Conservation (phyloP, 768 basidiomycete species). For the Hortiboletus flavorubellus region DNA sequence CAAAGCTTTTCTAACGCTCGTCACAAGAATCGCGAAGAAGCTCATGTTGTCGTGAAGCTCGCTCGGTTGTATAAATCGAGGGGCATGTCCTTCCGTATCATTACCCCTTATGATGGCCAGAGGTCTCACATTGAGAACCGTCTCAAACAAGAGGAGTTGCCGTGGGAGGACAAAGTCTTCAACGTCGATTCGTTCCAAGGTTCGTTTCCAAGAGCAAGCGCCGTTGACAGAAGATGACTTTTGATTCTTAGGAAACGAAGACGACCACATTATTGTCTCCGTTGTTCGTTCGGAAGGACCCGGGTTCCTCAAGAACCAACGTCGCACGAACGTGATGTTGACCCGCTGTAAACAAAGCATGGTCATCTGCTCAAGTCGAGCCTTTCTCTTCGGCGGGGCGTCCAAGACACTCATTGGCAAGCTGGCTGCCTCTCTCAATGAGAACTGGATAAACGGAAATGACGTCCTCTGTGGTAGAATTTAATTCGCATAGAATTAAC, state of each 20-base stretch:
- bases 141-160: constrained; percentile 46
- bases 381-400: constrained; percentile 19
- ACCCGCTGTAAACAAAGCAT: constrained; percentile 72
- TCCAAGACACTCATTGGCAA: constrained; percentile 24
- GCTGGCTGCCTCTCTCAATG: constrained; percentile 14
- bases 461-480: constrained; percentile 4
- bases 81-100: constrained; percentile 52
- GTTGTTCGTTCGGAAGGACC: constrained; percentile 53
- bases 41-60: constrained; percentile 48
- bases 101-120: constrained; percentile 81
- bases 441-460: constrained; percentile 17
- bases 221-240: constrained; percentile 12
- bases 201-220: constrained; percentile 25
- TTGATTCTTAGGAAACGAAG: constrained; percentile 64
- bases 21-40: constrained; percentile 58
- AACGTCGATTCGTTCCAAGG: constrained; percentile 84
- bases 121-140: constrained; percentile 50
- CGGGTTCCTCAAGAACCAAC: constrained; percentile 62
- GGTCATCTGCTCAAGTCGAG: constrained; percentile 60
- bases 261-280: constrained; percentile 69
- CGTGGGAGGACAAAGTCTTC: constrained; percentile 65
- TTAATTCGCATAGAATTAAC: background rate
- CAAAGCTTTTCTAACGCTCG: constrained; percentile 5
- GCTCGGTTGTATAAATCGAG: constrained; percentile 47
- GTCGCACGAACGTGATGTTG: constrained; percentile 83